phyloP scores from a whole-genome alignment of 23 red algal genomes.

The Gracilaria domingensis region DNA sequence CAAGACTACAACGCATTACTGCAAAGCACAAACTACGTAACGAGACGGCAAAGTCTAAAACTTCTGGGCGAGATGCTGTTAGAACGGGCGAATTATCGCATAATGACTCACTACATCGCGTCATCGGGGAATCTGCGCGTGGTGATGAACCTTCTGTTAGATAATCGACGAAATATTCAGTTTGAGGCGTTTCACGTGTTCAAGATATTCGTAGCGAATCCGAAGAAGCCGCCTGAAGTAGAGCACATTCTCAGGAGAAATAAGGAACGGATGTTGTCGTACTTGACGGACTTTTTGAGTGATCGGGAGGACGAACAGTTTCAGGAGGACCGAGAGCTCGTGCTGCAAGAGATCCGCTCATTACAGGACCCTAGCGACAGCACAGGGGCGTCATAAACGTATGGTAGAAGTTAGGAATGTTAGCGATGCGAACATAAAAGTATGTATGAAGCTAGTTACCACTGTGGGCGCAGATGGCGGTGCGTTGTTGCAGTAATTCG shows the following conservation, averaged over 20 bases:
- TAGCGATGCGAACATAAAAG: constrained; percentile 21
- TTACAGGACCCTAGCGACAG: constrained; percentile 34
- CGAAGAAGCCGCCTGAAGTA: constrained; percentile 84
- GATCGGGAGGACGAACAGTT: constrained; percentile 97
- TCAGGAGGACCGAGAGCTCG: constrained; percentile 81
- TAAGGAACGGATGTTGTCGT: constrained; percentile 78
- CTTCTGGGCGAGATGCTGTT: constrained; percentile 91
- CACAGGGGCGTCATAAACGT: constrained; percentile 1
- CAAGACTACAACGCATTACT: constrained; percentile 83
- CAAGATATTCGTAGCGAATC: constrained; percentile 99
- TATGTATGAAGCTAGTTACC: neutral
- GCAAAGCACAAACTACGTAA: constrained; percentile 88
- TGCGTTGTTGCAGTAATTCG: no score
- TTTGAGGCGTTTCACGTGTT: constrained; percentile 99
- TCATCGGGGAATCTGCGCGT: constrained; percentile 90
- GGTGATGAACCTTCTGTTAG: constrained; percentile 97
- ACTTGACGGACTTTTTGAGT: constrained; percentile 82
- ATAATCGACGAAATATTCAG: constrained; percentile 93
- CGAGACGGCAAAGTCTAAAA: constrained; percentile 89
- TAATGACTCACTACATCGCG: constrained; percentile 96
- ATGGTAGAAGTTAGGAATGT: constrained; percentile 4
- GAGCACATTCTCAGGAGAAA: constrained; percentile 88
- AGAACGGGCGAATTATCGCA: constrained; percentile 89
- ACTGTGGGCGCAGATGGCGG: no score
- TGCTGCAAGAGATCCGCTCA: constrained; percentile 78